Evolutionary conservation across 1,284 basidiomycete genomes (phyloP).

Genomic region (Xerocomus tenax): DNA sequence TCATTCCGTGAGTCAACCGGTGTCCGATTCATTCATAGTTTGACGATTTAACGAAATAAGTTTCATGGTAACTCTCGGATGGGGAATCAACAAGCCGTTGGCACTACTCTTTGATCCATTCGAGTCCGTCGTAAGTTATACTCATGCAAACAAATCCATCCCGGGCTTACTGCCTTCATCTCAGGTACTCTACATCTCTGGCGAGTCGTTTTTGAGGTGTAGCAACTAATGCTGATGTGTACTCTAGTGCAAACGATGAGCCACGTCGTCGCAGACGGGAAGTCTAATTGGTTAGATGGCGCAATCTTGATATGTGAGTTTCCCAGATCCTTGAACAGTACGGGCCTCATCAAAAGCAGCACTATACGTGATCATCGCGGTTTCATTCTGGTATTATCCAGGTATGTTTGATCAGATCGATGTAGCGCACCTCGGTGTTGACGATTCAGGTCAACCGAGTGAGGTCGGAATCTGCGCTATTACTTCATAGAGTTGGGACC

Average conservation of each 20-base stretch:
- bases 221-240: slow-evolving; percentile 6
- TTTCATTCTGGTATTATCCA: slow-evolving; percentile 38
- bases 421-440: not conserved
- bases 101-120: slow-evolving; percentile 74
- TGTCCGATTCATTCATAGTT: not conserved
- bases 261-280: slow-evolving; percentile 74
- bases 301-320: slow-evolving; percentile 61
- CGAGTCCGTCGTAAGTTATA: slow-evolving; percentile 54
- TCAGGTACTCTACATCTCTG: slow-evolving; percentile 34
- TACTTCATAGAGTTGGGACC: slow-evolving; percentile 4
- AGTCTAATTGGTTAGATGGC: slow-evolving; percentile 78
- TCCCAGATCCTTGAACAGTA: not conserved
- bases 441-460: slow-evolving; percentile 23
- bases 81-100: slow-evolving; percentile 63
- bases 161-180: slow-evolving; percentile 20
- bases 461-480: slow-evolving; percentile 14
- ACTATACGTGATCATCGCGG: slow-evolving; percentile 35
- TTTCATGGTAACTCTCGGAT: slow-evolving; percentile 58
- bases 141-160: not conserved
- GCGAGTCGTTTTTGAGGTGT: slow-evolving; percentile 13
- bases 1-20: slow-evolving; percentile 27
- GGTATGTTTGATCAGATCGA: slow-evolving; percentile 17
- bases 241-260: slow-evolving; percentile 64
- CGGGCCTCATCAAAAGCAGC: slow-evolving; percentile 17
- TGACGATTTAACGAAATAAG: slow-evolving; percentile 28